Base-by-base conservation (phyloP, 225 moss, liverwort and hornwort species). In the Sphagnum tenellum region DNA sequence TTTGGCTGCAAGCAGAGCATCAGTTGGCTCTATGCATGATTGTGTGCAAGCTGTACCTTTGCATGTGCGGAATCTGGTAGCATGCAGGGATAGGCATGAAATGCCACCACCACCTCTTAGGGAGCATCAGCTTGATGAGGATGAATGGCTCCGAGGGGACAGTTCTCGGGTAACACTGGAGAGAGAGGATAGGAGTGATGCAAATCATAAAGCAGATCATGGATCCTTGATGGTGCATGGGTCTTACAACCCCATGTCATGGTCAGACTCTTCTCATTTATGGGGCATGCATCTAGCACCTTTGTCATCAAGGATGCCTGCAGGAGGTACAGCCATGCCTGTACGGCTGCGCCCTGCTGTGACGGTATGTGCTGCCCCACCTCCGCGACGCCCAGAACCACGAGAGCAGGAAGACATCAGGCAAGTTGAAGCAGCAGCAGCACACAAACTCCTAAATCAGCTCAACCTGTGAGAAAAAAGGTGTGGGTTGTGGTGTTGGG, bases 401-500 rank as follows among this genome's bases (percentile, higher is more conserved):
- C 7, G 1, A 52, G 81, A 82, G 69, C 73, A 77, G 29, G 81
- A 82, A 50, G 75, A 78, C 54, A 77, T 77, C 44, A 75, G 77
- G 47, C 74, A 74, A 54, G 81, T 75, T 65, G 81, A 77, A 70
- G 81, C 91, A 81, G 94, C 89, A 9, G 94, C 94, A 8, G 84
- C 91, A 50, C 91, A 82, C 69, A 87, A 95, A 86, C 91, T 95
- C 66, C 86, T 95, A 62, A 95, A 91, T 80, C 94, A 95, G 91
- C 84, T 95, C 63, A 95, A 91, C 82, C 91, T 95, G 49, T 94
- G 76, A 84, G 73, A 7, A 44, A 72, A 75, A 70, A 70, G 29
- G 29, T 29, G 29, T 29, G 29, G 29, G 73, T 76, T 72, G 73
- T 74, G 70, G 72, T 71, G 65, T 75, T 67, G 76, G 86, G 77